Conservation (phyloP, 805 yeast genomes). For the Metschnikowia sp. region DNA sequence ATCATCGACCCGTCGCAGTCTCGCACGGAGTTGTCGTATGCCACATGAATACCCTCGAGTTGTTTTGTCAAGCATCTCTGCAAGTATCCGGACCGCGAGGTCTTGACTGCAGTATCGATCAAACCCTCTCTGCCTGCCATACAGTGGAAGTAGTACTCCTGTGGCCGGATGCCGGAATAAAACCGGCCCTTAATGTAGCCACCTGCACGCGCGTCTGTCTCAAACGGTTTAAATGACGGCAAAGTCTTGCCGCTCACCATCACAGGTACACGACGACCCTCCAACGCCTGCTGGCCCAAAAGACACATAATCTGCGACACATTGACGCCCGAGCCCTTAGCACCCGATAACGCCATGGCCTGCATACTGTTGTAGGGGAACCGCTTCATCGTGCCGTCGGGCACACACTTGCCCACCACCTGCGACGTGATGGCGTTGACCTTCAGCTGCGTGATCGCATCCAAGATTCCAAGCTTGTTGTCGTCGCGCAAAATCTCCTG, state of each 20-base stretch:
- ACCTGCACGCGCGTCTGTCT: conserved; percentile 97
- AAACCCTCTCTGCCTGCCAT: conserved; percentile 99
- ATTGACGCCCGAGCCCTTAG: conserved; percentile 97
- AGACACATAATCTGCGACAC: conserved; percentile 99
- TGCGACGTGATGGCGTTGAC: conserved; percentile 91
- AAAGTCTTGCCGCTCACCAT: conserved; percentile 98
- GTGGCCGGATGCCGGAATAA: conserved; percentile 97
- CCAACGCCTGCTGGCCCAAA: conserved; percentile 97
- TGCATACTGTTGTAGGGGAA: conserved; percentile 98
- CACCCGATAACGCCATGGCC: conserved; percentile 98
- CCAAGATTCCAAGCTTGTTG: conserved; percentile 85
- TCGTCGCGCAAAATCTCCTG: conserved; percentile 96
- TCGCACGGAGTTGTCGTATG: conserved; percentile 93
- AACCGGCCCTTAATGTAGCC: conserved; percentile 96
- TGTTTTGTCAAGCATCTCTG: conserved; percentile 98
- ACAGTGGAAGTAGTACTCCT: conserved; percentile 99
- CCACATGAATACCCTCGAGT: conserved; percentile 92
- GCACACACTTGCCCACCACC: conserved; percentile 92
- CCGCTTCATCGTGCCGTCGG: conserved; percentile 91
- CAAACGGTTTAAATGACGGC: conserved; percentile 95
- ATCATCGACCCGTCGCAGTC: conserved; percentile 92
- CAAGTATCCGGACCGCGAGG: conserved; percentile 95
- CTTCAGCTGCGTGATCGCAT: conserved; percentile 91
- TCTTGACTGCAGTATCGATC: conserved; percentile 98
- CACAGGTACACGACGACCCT: conserved; percentile 98